Evolutionary conservation across 805 yeast genomes (phyloP), one percentile per base, ranked within the genome.

Genomic region (Suhomyces xylopsoci): DNA sequence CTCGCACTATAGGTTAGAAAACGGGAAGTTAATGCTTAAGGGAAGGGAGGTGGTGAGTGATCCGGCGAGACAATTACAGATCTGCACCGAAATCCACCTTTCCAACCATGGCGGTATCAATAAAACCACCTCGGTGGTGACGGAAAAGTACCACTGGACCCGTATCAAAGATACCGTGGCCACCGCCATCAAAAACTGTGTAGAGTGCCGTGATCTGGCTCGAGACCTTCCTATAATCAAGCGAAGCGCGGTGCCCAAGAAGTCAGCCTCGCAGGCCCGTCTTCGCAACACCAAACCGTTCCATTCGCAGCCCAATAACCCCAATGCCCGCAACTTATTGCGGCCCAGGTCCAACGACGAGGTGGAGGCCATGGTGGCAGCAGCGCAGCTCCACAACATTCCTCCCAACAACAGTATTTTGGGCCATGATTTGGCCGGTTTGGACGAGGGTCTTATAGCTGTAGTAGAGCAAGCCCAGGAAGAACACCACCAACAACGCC

Each of bases 81-180:
- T 93, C 28, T 89, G 92, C 32, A 78, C 82, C 7, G 87, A 85
- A 44, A 71, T 83, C 19, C 99, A 93, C 65, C 64, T 78, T 56
- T 68, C 78, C 19, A 81, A 79, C 45, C 99, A 93, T 65, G 85
- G 85, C 10, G 98, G 98, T 9, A 90, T 93, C 56, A 93, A 93
- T 70, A 89, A 86, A 62, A 85, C 96, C 1, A 91, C 97, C 0
- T 73, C 93, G 0, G 71, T 80, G 15, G 81, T 94, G 15, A 81
- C 92, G 1, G 94, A 88, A 56, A 81, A 81, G 59, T 93, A 88
- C 60, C 96, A 90, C 67, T 93, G 98, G 97, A 82, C 90, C 1
- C 81, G 96, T 49, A 88, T 93, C 57, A 92, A 94, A 68, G 90
- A 83, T 52, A 90, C 97, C 0, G 97, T 89, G 1, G 84, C 88